Conservation (phyloP, 495 filamentous ascomycete genomes). For the Penicillium verhagenii region DNA sequence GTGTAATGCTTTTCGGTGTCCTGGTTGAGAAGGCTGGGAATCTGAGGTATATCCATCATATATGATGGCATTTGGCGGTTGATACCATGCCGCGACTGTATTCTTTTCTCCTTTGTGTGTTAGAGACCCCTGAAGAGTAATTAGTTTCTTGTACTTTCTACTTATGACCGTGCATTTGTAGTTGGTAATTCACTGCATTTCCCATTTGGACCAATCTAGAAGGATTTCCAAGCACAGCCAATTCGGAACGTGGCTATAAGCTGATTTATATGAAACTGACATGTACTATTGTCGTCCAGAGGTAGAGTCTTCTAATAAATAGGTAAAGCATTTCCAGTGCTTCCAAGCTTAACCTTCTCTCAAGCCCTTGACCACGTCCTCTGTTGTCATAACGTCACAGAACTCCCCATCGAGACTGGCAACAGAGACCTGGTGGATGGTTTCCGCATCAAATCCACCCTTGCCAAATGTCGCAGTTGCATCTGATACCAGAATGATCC, state of each 20-base stretch:
- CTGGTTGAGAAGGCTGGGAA: slow-evolving; percentile 17
- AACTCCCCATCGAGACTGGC: slow-evolving; percentile 51
- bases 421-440: slow-evolving; percentile 44
- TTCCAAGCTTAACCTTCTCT: slow-evolving; percentile 1
- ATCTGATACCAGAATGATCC: slow-evolving; percentile 47
- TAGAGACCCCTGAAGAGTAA: slow-evolving; percentile 34
- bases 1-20: slow-evolving; percentile 18
- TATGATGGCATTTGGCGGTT: slow-evolving; percentile 22
- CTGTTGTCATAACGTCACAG: slow-evolving; percentile 39
- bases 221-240: not conserved
- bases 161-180: slow-evolving; percentile 2
- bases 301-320: too few species aligned
- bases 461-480: slow-evolving; percentile 49
- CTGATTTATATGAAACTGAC: too few species aligned
- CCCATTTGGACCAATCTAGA: not conserved
- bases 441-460: slow-evolving; percentile 45
- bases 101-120: slow-evolving; percentile 37
- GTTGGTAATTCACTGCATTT: not conserved
- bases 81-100: slow-evolving; percentile 28
- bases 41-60: slow-evolving; percentile 25
- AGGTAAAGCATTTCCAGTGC: too few species aligned
- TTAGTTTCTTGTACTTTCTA: slow-evolving; percentile 32
- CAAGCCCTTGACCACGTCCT: slow-evolving; percentile 35
- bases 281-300: too few species aligned
- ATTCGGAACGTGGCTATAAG: not conserved